A percentile compares a stretch with the other conserved stretches of the same genome.
These are phyloP conservation scores for Epichloe uncinata DNA, from an alignment of 2,329 filamentous ascomycete species.

Conservation along the genomic window DNA sequence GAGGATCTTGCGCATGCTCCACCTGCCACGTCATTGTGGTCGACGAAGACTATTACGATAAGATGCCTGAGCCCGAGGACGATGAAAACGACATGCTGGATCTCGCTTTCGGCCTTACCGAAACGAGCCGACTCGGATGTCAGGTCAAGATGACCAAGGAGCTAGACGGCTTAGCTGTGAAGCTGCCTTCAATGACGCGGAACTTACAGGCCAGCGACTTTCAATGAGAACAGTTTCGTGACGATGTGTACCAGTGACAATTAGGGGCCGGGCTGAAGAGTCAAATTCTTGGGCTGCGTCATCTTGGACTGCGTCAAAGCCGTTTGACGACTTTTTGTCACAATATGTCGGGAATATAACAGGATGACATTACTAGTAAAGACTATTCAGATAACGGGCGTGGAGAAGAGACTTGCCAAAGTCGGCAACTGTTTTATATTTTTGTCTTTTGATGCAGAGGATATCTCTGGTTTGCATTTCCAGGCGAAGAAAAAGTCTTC, in stretches of 20 bases:
- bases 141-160: conserved; percentile 88
- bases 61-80: conserved; percentile 64
- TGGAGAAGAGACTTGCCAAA: not conserved
- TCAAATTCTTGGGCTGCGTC: not conserved
- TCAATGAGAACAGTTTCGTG: conserved; percentile 15
- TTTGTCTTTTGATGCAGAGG: conserved; percentile 1
- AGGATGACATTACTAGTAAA: too few species aligned
- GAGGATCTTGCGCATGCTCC: conserved; percentile 84
- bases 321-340: too few species aligned
- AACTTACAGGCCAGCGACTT: conserved; percentile 97
- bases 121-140: conserved; percentile 73
- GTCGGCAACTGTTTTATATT: not conserved
- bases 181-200: conserved; percentile 82
- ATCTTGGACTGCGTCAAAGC: too few species aligned
- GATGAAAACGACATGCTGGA: conserved; percentile 88
- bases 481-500: conserved; percentile 4
- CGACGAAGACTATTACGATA: conserved; percentile 60
- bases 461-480: conserved; percentile 7
- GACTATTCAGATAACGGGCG: not conserved
- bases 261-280: not conserved
- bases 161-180: conserved; percentile 73
- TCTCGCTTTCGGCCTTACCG: conserved; percentile 76
- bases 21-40: conserved; percentile 84
- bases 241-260: not conserved
- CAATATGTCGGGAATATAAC: too few species aligned